phyloP scores from a whole-genome alignment of 441 rosid species.

The Aquilaria agallochum region DNA sequence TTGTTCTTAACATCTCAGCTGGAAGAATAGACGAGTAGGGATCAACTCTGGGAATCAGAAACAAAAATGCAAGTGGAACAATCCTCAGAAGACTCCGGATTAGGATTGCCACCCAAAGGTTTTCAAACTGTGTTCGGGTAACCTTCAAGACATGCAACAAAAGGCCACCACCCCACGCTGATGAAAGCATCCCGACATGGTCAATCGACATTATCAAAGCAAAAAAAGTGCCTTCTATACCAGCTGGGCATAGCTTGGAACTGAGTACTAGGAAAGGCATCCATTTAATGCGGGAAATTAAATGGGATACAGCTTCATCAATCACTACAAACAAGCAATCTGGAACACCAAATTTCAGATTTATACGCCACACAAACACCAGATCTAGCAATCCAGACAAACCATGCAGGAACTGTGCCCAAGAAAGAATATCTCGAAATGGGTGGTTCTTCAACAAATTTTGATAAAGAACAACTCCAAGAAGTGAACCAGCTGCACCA shows the following conservation, averaged over 20 bases:
- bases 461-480: conserved; percentile 59
- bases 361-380: conserved; percentile 53
- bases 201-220: conserved; percentile 78
- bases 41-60: conserved; percentile 47
- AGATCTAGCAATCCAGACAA: conserved; percentile 68
- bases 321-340: conserved; percentile 63
- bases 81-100: conserved; percentile 43
- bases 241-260: conserved; percentile 73
- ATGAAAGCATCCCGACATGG: conserved; percentile 55
- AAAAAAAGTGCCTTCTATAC: conserved; percentile 75
- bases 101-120: conserved; percentile 62
- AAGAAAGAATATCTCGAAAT: conserved; percentile 49
- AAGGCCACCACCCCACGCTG: conserved; percentile 69
- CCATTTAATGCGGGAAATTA: conserved; percentile 68
- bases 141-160: conserved; percentile 49
- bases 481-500: conserved; percentile 64
- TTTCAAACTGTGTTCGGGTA: conserved; percentile 55
- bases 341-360: conserved; percentile 54
- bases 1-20: conserved; percentile 32
- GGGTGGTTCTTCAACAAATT: conserved; percentile 48
- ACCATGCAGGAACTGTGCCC: conserved; percentile 57
- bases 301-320: conserved; percentile 45
- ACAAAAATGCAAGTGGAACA: conserved; percentile 39
- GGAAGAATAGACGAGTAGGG: conserved; percentile 41
- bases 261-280: conserved; percentile 74